Base-by-base conservation (phyloP, 805 yeast species). In the Lipomyces mesembrius region DNA sequence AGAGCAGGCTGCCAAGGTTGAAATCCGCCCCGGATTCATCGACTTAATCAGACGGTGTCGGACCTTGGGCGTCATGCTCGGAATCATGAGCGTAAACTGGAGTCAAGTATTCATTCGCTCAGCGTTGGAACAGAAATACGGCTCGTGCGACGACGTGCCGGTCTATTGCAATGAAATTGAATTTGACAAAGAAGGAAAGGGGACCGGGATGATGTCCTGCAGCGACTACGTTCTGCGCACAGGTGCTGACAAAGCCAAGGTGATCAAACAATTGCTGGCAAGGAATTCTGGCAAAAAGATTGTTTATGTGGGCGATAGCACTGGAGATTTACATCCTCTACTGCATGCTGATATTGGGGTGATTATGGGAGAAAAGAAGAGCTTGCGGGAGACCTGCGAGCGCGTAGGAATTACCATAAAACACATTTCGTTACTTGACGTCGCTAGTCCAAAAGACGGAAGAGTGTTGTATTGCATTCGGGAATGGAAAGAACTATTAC, bases 81-180 rank as follows among this genome's bases (percentile, higher is more conserved):
- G 46, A 4, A 55, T 72, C 17, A 27, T 73, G 12, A 64, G 69
- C 25, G 65, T 72, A 27, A 73, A 73, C 57, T 72, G 75, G 75
- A 60, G 72, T 39, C 63, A 56, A 37, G 3, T 9, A 29, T 59
- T 69, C 27, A 67, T 69, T 20, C 20, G 57, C 25, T 53, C 43
- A 17, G 69, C 53, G 32, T 34, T 67, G 7, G 22, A 43, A 43
- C 49, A 43, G 49, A 22, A 37, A n/a, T 39, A 20, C 14, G 32
- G 46, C 35, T 57, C 61, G 17, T 46, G 25, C 57, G 34, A 11
- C 59, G 62, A 35, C 61, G 60, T 61, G 12, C 62, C 37, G 7
- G 61, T 65, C 7, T 61, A 34, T 39, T 53, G 59, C 39, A 66
- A 61, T 34, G 68, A 67, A 32, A 39, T 68, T 17, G 65, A 61